These are phyloP conservation scores for Rubia peregrina DNA, from an alignment of 305 asterid species.

Conservation along the genomic window DNA sequence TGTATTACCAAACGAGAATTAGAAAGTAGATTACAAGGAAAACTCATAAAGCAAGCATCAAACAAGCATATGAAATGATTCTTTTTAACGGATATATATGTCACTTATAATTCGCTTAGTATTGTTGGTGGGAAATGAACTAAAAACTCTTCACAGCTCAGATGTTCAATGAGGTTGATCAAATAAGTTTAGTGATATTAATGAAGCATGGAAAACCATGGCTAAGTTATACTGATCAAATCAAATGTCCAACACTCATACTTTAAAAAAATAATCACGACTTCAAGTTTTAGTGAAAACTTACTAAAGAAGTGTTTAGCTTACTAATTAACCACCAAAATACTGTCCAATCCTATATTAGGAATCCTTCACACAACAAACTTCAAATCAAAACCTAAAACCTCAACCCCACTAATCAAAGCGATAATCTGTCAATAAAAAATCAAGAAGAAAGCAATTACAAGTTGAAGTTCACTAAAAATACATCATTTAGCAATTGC, in stretches of 20 bases:
- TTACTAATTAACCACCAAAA: background rate
- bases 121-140: too few species aligned
- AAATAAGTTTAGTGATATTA: too few species aligned
- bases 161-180: too few species aligned
- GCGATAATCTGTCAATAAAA: background rate
- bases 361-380: background rate
- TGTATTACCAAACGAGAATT: background rate
- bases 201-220: too few species aligned
- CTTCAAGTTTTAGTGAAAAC: background rate
- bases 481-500: background rate
- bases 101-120: conserved; percentile 5
- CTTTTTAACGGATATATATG: too few species aligned
- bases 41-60: background rate
- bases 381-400: background rate
- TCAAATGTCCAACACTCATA: background rate
- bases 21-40: background rate
- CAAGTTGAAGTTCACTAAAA: background rate
- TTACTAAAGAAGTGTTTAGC: background rate
- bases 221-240: conserved; percentile 14
- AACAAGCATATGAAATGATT: too few species aligned
- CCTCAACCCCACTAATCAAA: background rate
- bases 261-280: background rate
- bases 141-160: too few species aligned
- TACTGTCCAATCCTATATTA: background rate
- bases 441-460: background rate